phyloP scores from a whole-genome alignment of 106 monocot species.

The Dendrobium officinale region DNA sequence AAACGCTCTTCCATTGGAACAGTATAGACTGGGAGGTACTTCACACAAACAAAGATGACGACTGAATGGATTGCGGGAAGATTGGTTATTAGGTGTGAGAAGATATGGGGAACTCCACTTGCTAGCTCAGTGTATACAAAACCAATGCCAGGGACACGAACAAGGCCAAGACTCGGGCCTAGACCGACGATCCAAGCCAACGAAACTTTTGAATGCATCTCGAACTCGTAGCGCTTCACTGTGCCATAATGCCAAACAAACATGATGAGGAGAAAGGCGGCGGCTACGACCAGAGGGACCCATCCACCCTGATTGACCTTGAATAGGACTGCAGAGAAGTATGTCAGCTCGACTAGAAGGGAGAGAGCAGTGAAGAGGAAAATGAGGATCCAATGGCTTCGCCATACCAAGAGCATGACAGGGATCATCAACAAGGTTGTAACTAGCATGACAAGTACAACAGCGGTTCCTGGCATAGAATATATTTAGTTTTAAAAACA shows the following conservation, averaged over 20 bases:
- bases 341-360: conserved; percentile 65
- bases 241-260: conserved; percentile 82
- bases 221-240: conserved; percentile 75
- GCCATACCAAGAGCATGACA: conserved; percentile 87
- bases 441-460: conserved; percentile 88
- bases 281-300: conserved; percentile 85
- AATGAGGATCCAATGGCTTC: conserved; percentile 81
- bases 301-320: conserved; percentile 91
- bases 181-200: conserved; percentile 91
- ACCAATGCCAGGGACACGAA: conserved; percentile 83
- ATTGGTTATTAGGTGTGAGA: conserved; percentile 92
- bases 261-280: conserved; percentile 64
- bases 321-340: conserved; percentile 73
- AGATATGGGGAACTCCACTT: conserved; percentile 79
- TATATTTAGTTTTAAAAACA: too few species aligned
- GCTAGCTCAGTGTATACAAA: conserved; percentile 85
- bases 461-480: conserved; percentile 66
- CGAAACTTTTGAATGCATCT: conserved; percentile 82
- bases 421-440: conserved; percentile 93
- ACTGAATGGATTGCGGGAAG: conserved; percentile 83
- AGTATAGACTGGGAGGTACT: conserved; percentile 80
- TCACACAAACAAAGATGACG: conserved; percentile 77
- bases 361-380: conserved; percentile 60
- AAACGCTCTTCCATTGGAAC: conserved; percentile 69
- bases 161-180: conserved; percentile 83